Evolutionary conservation across 768 basidiomycete genomes (phyloP).

Genomic region (Sarcomyxa edulis): DNA sequence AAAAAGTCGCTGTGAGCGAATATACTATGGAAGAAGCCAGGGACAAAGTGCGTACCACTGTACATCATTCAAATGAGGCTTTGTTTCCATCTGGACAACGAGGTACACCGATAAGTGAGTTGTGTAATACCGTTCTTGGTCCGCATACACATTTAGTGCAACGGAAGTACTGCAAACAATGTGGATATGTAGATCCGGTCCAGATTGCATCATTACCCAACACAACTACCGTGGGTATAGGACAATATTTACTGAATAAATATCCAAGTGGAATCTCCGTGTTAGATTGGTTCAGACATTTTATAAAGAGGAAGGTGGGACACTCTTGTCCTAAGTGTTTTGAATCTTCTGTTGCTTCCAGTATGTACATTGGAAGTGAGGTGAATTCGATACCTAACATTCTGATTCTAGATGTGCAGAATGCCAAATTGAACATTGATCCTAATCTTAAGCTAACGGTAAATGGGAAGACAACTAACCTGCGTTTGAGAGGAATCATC

Average conservation of each 20-base stretch:
- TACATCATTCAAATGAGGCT: background rate
- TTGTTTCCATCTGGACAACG: slow-evolving; percentile 1
- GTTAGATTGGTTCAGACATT: background rate
- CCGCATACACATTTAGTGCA: too few species aligned
- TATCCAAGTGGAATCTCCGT: background rate
- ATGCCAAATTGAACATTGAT: slow-evolving; percentile 1
- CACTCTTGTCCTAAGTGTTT: background rate
- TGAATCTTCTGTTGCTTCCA: too few species aligned
- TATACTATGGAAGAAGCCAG: background rate
- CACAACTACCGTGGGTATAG: background rate
- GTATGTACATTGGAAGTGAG: too few species aligned
- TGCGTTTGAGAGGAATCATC: slow-evolving; percentile 6
- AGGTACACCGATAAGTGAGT: background rate
- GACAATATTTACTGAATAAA: background rate
- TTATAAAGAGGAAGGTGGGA: background rate
- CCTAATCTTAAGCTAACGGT: background rate
- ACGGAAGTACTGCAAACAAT: background rate
- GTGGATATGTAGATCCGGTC: background rate
- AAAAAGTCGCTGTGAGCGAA: background rate
- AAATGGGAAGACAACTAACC: background rate
- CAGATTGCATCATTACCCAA: background rate
- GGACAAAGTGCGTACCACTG: background rate
- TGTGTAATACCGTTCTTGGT: too few species aligned
- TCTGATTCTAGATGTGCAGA: background rate
- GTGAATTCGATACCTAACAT: slow-evolving; percentile 1